phyloP scores from a whole-genome alignment of 78 protist species.

The Capsaspora owczarzaki region DNA sequence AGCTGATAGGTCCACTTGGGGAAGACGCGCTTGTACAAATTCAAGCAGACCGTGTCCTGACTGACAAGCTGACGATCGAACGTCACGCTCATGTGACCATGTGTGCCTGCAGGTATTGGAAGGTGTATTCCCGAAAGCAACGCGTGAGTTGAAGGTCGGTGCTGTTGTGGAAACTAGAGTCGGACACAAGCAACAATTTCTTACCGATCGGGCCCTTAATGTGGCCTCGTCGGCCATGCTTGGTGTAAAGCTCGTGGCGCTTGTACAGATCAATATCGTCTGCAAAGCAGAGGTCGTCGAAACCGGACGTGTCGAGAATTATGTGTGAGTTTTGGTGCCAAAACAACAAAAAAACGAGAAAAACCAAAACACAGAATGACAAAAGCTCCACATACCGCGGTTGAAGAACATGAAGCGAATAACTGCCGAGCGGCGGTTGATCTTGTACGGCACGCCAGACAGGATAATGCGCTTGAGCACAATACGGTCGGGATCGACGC shows the following conservation, averaged over 20 bases:
- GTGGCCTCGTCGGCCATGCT: conserved; percentile 85
- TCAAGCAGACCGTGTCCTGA: conserved; percentile 91
- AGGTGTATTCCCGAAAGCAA: not conserved
- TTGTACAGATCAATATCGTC: conserved; percentile 95
- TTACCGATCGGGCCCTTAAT: conserved; percentile 82
- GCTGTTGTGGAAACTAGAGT: not conserved
- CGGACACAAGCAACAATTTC: not conserved
- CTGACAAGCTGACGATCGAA: conserved; percentile 72
- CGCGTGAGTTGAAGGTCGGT: not conserved
- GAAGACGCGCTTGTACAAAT: conserved; percentile 93
- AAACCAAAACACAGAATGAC: not conserved
- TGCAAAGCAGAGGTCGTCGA: no score
- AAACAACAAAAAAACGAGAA: not conserved
- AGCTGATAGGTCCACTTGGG: conserved; percentile 55
- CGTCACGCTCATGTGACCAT: conserved; percentile 79
- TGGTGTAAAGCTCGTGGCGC: conserved; percentile 91
- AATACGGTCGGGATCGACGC: conserved; percentile 82
- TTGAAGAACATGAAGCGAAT: conserved; percentile 92
- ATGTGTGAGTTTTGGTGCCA: not conserved
- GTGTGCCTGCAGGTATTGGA: conserved; percentile 45
- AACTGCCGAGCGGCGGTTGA: conserved; percentile 61
- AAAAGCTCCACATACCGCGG: conserved; percentile 13
- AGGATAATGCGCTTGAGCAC: conserved; percentile 80
- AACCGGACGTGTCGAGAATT: not conserved
- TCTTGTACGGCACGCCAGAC: conserved; percentile 76